phyloP scores from a whole-genome alignment of 139 green algal genomes.

The Diplosphaera chodatii region DNA sequence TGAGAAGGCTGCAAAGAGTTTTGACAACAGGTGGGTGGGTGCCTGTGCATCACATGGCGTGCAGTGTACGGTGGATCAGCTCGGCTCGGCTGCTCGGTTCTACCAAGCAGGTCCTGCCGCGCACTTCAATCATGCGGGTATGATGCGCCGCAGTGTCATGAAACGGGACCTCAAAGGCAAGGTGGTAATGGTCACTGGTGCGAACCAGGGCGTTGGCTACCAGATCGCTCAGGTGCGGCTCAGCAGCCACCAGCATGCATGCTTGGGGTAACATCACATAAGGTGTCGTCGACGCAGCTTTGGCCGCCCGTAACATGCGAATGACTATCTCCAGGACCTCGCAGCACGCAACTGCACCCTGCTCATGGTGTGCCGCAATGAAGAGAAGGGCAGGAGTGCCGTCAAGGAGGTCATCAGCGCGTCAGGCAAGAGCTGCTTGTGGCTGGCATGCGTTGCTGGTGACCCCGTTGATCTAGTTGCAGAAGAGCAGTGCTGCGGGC shows the following conservation, averaged over 20 bases:
- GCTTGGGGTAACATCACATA: no score
- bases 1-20: constrained; percentile 22
- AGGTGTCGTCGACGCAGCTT: no score
- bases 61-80: no score
- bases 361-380: constrained; percentile 60
- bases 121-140: background rate
- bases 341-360: constrained; percentile 34
- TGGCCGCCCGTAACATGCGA: no score
- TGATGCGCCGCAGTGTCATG: constrained; percentile 12
- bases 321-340: constrained; percentile 25
- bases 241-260: no score
- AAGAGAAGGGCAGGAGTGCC: constrained; percentile 38
- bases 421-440: constrained; percentile 1
- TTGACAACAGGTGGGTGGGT: constrained; percentile 32
- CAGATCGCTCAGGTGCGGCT: constrained; percentile 7
- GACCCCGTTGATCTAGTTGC: no score
- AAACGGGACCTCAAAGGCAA: constrained; percentile 33
- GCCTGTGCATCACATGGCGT: background rate
- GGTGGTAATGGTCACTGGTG: constrained; percentile 53
- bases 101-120: no score
- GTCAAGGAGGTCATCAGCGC: constrained; percentile 21
- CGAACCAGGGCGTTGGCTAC: constrained; percentile 58
- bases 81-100: no score
- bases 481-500: no score
- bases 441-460: no score